Base-by-base conservation (phyloP, 169 alveolate genomes). In the Eimeria acervulina region DNA sequence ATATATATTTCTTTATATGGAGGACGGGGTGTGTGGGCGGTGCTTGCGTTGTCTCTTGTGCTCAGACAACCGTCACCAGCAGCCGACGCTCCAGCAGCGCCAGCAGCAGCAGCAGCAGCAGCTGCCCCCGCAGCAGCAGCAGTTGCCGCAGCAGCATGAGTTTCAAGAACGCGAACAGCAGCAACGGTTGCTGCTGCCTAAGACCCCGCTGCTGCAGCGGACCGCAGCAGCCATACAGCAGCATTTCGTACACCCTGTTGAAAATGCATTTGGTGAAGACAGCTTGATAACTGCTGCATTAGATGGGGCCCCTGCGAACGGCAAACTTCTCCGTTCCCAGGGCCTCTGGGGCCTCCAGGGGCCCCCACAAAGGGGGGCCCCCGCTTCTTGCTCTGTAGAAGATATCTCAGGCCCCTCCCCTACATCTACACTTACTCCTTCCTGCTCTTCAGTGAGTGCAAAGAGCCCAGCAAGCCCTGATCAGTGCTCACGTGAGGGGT, bases 381-480 rank as follows among this genome's bases (percentile, higher is more conserved):
- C 51, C n/a, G 47, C 90, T 47, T 47, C 55, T 47, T 80, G 90
- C n/a, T 8, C 70, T 15, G 5, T 26, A 33, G 90, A 80, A 7
- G 90, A 80, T 7, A 15, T 80, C 68, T 40, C 70, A 40, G 90
- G 90, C 42, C 90, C 90, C 68, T 80, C 68, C 23, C 68, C 90
- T 21, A 33, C 68, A 26, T 80, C 70, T 5, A 33, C 40, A 6
- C 23, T 80, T 15, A 80, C 90, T 6, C 68, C 90, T 6, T 80
- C 90, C 23, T 80, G 90, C n/a, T 80, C 90, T 21, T 80, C 90
- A 17, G 90, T 80, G 28, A 80, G 90, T 26, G 90, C 90, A 17
- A 80, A 47, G 68, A 80, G 90, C 70, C 90, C 90, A 80, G 68
- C 90, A n/a, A 80, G 90, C 42, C 90, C 90, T 19, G 68, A 80